Evolutionary conservation across 495 filamentous ascomycete species (phyloP).

Genomic region (Aspergillus diversus): DNA sequence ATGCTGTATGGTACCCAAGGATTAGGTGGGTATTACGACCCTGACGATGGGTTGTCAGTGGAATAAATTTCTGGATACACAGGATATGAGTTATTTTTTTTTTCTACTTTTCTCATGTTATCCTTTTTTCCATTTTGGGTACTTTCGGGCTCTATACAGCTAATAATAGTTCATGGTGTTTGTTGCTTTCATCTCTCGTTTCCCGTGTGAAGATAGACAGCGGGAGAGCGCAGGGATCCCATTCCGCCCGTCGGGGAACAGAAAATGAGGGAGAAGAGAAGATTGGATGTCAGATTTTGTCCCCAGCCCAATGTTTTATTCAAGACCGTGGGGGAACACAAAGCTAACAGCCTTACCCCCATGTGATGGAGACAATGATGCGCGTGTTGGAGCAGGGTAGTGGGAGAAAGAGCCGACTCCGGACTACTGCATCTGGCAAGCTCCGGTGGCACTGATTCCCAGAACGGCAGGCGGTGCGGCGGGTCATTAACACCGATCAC

Average conservation of each 20-base stretch:
- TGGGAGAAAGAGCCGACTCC: too few relatives aligned
- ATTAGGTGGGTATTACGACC: conserved; percentile 26
- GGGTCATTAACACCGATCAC: conserved; percentile 16
- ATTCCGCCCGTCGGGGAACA: background rate
- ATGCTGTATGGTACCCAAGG: conserved; percentile 28
- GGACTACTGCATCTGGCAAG: too few relatives aligned
- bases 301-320: too few relatives aligned
- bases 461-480: conserved; percentile 15
- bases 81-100: background rate
- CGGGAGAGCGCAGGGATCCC: too few relatives aligned
- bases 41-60: conserved; percentile 31
- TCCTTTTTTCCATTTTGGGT: background rate
- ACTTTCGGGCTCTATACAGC: background rate
- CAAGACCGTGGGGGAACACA: too few relatives aligned
- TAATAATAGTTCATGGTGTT: background rate
- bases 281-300: background rate
- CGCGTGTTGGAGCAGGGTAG: too few relatives aligned
- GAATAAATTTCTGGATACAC: conserved; percentile 16
- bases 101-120: background rate
- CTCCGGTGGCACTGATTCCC: conserved; percentile 3
- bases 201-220: too few relatives aligned
- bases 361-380: too few relatives aligned
- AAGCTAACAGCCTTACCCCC: too few relatives aligned
- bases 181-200: too few relatives aligned
- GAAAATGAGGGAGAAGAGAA: background rate